Evolutionary conservation across 768 basidiomycete species (phyloP), one percentile per base, ranked within the genome.

Genomic region (Agaricus sinodeliciosus): DNA sequence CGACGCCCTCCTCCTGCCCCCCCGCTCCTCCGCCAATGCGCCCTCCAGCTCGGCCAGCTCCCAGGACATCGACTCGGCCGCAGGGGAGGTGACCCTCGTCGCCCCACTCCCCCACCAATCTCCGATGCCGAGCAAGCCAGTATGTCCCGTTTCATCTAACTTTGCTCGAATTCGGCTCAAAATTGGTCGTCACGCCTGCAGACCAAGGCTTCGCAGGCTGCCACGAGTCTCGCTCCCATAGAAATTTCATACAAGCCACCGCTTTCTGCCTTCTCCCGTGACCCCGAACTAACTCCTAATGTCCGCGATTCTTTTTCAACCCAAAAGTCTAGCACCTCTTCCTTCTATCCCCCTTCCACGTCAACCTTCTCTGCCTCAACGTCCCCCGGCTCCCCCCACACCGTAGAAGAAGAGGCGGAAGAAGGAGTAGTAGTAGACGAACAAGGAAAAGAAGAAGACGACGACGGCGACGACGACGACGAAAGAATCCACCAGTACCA

Each of bases 331-430:
- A 77, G 74, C 9, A 75, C 76, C n/a, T 82, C 88, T 4, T 90
- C 90, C 13, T 68, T 88, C 18, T 91, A 90, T 62, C 88, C 90
- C 48, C 73, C 79, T 43, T 87, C 87, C 39, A 82, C 84, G 4
- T 82, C 82, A 6, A 81, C 81, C 40, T 71, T 75, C 22, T 81
- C 83, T 28, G 77, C 72, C 15, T 78, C 84, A 35, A 82, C 85
- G 49, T 87, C 85, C 3, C 81, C 76, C 9, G 70, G 77, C 15
- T 84, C 82, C 31, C 86, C 85, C 16, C 76, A 71, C 58, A 84
- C 83, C 26, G 71, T 81, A 48, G 67, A 66, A n/a, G 71, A 65
- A 60, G 73, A 67, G 67, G 31, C 31, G 31, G 31, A 31, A 31
- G 31, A 4, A 31, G 31, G 6, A 31, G 31, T 8, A 31, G 31